Base-by-base conservation (phyloP, 1,139 yeast genomes). In the Candida glucosophila region DNA sequence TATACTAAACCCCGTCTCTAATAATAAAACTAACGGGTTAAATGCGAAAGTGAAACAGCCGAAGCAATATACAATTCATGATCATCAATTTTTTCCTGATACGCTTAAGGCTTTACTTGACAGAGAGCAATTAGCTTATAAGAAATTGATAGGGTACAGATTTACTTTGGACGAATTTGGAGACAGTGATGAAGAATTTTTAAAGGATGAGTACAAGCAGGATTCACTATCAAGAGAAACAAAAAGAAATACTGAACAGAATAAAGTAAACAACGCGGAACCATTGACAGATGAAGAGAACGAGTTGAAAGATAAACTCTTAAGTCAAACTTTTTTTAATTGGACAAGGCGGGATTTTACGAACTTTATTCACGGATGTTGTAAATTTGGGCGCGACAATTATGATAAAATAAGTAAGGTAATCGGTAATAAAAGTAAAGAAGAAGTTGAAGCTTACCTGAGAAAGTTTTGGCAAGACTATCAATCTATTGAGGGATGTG, bases 261-360 rank as follows among this genome's bases (percentile, higher is more conserved):
- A 62, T 22, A 76, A 69, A 36, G 77, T 90, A 25, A 80, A 82
- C 33, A 53, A 58, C 8, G 88, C 82, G 1, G 68, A 58, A 24
- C 88, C 90, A 2, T 63, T 86, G 30, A 77, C 90, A 0, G 85
- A 73, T 27, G 93, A 77, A 33, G 96, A 90, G 42, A 63, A 64
- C 23, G 62, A 56, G 22, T 61, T 67, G 35, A 88, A 86, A 47
- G 74, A 75, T 28, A 49, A 66, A 33, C 58, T 79, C 17, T 55
- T 82, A 7, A 61, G 56, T 3, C 65, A 76, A 36, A 86, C 94
- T 3, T 90, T 85, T 52, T 67, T 71, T 22, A 65, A 63, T 32
- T 90, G 97, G 95, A 68, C 85, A 5, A 72, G 88, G 47, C 70
- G 97, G 33, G 98, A 90, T 45, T 85, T 90, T 47, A 73, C 90